Conservation (phyloP, 331 rosid genomes). For the Pyracantha coccinea region DNA sequence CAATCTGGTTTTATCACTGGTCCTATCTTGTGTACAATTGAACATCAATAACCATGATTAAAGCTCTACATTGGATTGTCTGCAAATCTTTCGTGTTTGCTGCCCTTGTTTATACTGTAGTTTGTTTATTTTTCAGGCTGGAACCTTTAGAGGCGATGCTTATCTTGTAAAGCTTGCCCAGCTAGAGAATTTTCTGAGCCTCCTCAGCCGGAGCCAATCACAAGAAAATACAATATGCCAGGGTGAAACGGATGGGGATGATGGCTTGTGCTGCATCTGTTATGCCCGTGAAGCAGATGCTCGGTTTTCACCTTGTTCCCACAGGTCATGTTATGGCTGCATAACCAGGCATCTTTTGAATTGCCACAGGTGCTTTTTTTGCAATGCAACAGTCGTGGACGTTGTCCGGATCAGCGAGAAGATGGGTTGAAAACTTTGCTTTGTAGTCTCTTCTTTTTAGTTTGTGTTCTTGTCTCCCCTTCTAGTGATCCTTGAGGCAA, state of each 20-base stretch:
- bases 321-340: slow-evolving; percentile 86
- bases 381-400: slow-evolving; percentile 70
- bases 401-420: slow-evolving; percentile 41
- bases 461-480: neutral
- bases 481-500: neutral
- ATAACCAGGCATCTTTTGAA: slow-evolving; percentile 94
- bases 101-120: neutral
- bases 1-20: neutral
- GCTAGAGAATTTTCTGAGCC: slow-evolving; percentile 67
- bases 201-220: slow-evolving; percentile 41
- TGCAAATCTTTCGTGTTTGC: neutral
- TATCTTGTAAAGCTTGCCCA: slow-evolving; percentile 45
- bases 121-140: slow-evolving; percentile 51
- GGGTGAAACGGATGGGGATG: slow-evolving; percentile 42
- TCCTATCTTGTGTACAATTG: neutral
- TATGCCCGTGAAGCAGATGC: slow-evolving; percentile 65
- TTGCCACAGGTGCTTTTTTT: slow-evolving; percentile 96
- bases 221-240: slow-evolving; percentile 19
- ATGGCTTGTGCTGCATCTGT: slow-evolving; percentile 80
- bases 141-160: slow-evolving; percentile 46
- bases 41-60: neutral
- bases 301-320: slow-evolving; percentile 70
- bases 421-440: slow-evolving; percentile 14
- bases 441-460: neutral
- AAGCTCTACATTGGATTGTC: neutral